Percentiles rank a stretch among this genome's conserved stretches.
Evolutionary conservation across 2,329 filamentous ascomycete genomes (phyloP).

Genomic region (Fusarium nelsonii): DNA sequence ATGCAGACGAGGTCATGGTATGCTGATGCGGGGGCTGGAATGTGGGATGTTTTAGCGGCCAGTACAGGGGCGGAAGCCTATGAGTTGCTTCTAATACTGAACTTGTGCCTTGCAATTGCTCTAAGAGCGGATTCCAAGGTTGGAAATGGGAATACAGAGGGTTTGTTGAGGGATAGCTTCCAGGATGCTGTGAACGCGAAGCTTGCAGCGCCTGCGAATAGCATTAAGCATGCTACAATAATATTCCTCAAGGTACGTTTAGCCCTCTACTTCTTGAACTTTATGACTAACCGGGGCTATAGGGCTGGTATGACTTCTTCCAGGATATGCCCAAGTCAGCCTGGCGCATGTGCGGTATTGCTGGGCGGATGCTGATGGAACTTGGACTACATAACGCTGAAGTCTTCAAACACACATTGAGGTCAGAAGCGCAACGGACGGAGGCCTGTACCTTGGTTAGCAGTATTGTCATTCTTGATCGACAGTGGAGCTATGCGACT

Average conservation of each 20-base stretch:
- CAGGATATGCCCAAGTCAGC: constrained; percentile 42
- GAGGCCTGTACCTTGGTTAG: constrained; percentile 25
- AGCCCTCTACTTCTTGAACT: rapidly evolving
- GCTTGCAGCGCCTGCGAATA: constrained; percentile 28
- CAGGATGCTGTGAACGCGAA: constrained; percentile 34
- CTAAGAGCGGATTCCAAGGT: constrained; percentile 16
- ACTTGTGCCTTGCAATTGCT: constrained; percentile 26
- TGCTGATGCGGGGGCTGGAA: constrained; percentile 13
- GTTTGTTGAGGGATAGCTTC: constrained; percentile 23
- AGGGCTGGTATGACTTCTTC: constrained; percentile 46
- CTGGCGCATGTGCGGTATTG: constrained; percentile 48
- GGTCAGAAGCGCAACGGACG: constrained; percentile 10
- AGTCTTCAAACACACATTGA: constrained; percentile 37
- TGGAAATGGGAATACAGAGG: constrained; percentile 9
- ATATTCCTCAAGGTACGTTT: constrained; percentile 21
- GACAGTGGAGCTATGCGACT: constrained; percentile 34
- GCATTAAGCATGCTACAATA: constrained; percentile 30
- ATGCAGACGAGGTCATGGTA: constrained; percentile 26
- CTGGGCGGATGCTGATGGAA: constrained; percentile 47
- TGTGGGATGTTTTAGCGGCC: constrained; percentile 26
- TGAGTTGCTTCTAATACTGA: constrained; percentile 21
- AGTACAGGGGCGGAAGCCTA: constrained; percentile 17
- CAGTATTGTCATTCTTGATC: constrained; percentile 24
- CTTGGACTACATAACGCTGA: constrained; percentile 48
- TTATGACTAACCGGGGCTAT: background rate